Conservation (phyloP, 345 rosid genomes). For the Geranium rotundifolium region DNA sequence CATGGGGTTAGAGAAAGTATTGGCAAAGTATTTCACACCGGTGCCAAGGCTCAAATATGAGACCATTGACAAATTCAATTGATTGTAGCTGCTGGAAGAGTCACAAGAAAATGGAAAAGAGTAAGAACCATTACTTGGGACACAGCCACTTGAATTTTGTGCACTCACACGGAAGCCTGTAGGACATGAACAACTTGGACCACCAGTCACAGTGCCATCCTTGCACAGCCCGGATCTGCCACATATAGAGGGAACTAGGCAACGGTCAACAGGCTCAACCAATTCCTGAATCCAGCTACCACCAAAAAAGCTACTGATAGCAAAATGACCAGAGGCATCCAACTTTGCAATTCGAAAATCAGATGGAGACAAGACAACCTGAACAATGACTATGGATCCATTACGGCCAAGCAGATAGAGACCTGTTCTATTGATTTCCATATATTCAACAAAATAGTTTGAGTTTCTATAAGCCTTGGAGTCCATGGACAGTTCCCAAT, state of each 20-base stretch:
- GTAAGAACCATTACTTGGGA: conserved; percentile 30
- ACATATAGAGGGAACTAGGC: conserved; percentile 54
- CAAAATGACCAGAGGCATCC: conserved; percentile 46
- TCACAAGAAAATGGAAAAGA: conserved; percentile 51
- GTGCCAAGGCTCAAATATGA: conserved; percentile 35
- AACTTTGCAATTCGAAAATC: conserved; percentile 52
- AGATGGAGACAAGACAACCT: conserved; percentile 27
- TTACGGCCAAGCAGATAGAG: conserved; percentile 47
- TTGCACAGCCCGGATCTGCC: conserved; percentile 50
- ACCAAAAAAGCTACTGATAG: conserved; percentile 33
- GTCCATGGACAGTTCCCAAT: conserved; percentile 72
- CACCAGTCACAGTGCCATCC: conserved; percentile 17
- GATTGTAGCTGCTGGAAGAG: conserved; percentile 21
- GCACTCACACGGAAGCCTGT: conserved; percentile 28
- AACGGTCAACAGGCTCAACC: conserved; percentile 43
- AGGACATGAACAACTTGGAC: conserved; percentile 60
- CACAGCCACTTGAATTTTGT: conserved; percentile 26
- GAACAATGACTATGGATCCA: conserved; percentile 38
- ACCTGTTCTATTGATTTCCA: conserved; percentile 52
- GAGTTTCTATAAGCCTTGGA: conserved; percentile 32
- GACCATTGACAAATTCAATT: conserved; percentile 22
- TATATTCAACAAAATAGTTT: conserved; percentile 30
- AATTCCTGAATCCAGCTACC: conserved; percentile 32
- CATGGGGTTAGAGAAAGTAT: conserved; percentile 36
- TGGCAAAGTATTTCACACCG: conserved; percentile 50